A percentile compares a stretch with the other conserved stretches of the same genome.
phyloP scores from a whole-genome alignment of 331 rosid genomes.

The Prunus yedoensis region DNA sequence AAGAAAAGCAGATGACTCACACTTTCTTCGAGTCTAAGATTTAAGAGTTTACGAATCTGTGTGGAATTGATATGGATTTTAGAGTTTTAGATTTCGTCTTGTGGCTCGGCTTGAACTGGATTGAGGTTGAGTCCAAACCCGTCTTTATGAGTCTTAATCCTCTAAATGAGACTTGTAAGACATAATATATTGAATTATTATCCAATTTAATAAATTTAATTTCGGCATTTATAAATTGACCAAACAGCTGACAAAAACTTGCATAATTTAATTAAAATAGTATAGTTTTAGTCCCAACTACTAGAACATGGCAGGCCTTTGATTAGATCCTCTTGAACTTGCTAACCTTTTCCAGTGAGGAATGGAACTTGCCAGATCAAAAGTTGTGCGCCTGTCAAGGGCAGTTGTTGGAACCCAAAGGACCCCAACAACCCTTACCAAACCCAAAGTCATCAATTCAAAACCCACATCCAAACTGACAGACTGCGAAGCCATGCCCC shows the following conservation, averaged over 20 bases:
- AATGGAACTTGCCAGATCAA: constrained; percentile 5
- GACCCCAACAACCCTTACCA: background rate
- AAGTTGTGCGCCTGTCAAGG: background rate
- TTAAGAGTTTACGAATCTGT: background rate
- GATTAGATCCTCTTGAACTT: background rate
- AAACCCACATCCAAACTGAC: constrained; percentile 9
- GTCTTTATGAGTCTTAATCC: too few species aligned
- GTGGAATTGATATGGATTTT: too few species aligned
- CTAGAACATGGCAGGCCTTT: background rate
- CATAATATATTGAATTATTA: too few species aligned
- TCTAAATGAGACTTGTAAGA: too few species aligned
- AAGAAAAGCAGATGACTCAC: background rate
- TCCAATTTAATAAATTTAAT: too few species aligned
- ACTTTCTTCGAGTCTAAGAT: background rate
- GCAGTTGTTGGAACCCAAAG: background rate
- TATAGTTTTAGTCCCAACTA: too few species aligned
- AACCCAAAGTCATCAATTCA: background rate
- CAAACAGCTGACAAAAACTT: too few species aligned
- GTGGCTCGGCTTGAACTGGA: too few species aligned
- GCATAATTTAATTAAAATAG: too few species aligned
- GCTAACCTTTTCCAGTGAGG: background rate
- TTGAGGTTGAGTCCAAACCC: too few species aligned
- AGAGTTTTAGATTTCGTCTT: background rate
- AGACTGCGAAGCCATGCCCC: background rate
- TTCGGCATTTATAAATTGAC: too few species aligned